Percentiles rank a stretch among this genome's conserved stretches.
phyloP scores from a whole-genome alignment of 2,329 filamentous ascomycete species.

The Aspergillus phoenicis region DNA sequence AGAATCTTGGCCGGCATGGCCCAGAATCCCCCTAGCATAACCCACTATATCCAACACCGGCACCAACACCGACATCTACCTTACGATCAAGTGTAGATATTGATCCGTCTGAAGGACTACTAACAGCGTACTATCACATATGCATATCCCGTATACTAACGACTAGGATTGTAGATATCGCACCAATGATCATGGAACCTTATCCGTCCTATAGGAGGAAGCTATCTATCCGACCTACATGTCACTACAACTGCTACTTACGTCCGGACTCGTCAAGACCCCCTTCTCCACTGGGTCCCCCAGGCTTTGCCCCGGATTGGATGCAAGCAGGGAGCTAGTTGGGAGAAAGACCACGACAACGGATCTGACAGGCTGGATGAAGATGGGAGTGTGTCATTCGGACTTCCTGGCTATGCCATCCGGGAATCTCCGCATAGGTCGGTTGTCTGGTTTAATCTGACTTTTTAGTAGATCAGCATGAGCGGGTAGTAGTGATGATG shows the following conservation, averaged over 20 bases:
- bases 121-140: neutral
- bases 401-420: neutral
- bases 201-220: neutral
- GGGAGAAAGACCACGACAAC: neutral
- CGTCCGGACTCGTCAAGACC: neutral
- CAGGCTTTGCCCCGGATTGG: neutral
- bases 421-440: neutral
- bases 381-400: neutral
- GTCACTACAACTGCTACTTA: no score
- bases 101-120: neutral
- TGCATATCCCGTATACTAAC: neutral
- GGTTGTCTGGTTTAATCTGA: neutral
- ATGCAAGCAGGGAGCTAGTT: neutral
- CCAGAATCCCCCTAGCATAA: neutral
- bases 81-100: neutral
- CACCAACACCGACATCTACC: neutral
- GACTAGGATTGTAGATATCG: neutral
- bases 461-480: neutral
- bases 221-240: no score
- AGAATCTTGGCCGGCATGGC: no score
- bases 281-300: neutral
- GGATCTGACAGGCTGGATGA: neutral
- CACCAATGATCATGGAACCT: neutral
- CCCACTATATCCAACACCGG: neutral
- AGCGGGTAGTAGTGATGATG: neutral